Conservation (phyloP, 1,284 basidiomycete species). For the Ceratorhiza oryzae-sativae region DNA sequence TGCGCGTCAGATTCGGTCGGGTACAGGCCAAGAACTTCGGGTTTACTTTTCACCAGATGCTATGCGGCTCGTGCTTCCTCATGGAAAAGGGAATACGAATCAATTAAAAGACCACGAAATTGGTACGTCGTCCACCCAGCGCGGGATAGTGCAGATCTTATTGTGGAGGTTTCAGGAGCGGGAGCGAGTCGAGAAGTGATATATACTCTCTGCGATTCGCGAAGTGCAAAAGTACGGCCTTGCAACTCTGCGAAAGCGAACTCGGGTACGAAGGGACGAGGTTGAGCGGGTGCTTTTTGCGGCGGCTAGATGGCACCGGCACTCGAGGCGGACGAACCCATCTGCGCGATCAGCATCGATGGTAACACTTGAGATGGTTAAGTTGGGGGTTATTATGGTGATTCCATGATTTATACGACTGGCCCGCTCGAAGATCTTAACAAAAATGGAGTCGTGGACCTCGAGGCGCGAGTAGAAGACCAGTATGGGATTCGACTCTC, state of each 20-base stretch:
- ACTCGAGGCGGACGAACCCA: slow-evolving; percentile 57
- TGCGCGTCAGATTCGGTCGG: slow-evolving; percentile 25
- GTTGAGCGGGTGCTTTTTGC: slow-evolving; percentile 30
- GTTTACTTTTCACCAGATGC: slow-evolving; percentile 32
- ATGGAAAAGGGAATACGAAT: background rate
- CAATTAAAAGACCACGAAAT: slow-evolving; percentile 6
- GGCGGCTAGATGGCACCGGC: slow-evolving; percentile 44
- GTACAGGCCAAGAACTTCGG: slow-evolving; percentile 18
- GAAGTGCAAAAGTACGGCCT: background rate
- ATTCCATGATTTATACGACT: slow-evolving; percentile 46
- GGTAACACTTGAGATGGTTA: slow-evolving; percentile 11
- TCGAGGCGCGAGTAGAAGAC: slow-evolving; percentile 50
- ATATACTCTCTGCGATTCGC: slow-evolving; percentile 5
- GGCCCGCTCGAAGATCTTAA: slow-evolving; percentile 50
- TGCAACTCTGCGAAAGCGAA: slow-evolving; percentile 7
- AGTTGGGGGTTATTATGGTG: slow-evolving; percentile 38
- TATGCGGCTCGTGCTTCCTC: background rate
- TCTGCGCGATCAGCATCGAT: background rate
- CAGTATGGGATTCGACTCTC: slow-evolving; percentile 54
- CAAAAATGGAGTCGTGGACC: slow-evolving; percentile 51
- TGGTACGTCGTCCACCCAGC: slow-evolving; percentile 16
- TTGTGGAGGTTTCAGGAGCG: background rate
- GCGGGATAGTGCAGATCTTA: slow-evolving; percentile 31
- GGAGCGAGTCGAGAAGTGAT: slow-evolving; percentile 1
- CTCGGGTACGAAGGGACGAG: slow-evolving; percentile 9